Percentiles rank a stretch among this genome's conserved stretches.
Conservation (phyloP, 352 stramenopile genomes). For the Phytophthora capsici region DNA sequence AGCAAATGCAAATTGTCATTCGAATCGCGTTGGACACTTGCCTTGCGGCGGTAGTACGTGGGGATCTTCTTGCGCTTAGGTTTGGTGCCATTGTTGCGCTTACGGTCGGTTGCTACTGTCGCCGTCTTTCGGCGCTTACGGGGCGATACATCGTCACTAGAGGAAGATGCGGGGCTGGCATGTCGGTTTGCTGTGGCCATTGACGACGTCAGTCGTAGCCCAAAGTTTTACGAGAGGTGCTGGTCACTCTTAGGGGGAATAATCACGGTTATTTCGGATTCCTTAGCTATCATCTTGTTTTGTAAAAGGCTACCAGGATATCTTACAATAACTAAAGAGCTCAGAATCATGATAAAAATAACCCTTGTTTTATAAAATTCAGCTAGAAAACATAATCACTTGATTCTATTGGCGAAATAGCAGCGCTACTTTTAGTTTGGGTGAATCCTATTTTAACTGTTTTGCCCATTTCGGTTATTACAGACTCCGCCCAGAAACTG, state of each 20-base stretch:
- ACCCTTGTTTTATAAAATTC: background rate
- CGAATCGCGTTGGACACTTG: slow-evolving; percentile 1
- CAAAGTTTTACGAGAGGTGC: background rate
- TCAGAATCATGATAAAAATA: background rate
- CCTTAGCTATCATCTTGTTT: slow-evolving; percentile 8
- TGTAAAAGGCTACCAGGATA: background rate
- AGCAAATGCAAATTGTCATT: background rate
- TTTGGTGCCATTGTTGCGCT: slow-evolving; percentile 19
- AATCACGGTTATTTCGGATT: slow-evolving; percentile 1
- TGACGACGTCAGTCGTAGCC: slow-evolving; percentile 1
- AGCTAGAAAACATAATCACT: no score
- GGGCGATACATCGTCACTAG: slow-evolving; percentile 5
- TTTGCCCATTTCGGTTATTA: no score
- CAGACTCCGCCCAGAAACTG: no score
- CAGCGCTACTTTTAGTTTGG: no score
- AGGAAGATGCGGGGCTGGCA: slow-evolving; percentile 1
- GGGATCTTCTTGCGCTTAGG: slow-evolving; percentile 35
- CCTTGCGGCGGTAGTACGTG: slow-evolving; percentile 40
- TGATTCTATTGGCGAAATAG: no score
- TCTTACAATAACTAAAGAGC: no score
- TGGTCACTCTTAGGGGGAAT: background rate
- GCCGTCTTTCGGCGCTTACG: slow-evolving; percentile 10
- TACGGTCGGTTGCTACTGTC: background rate
- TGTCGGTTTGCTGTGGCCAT: background rate
- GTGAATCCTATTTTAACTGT: no score